A percentile compares a stretch with the other conserved stretches of the same genome.
phyloP scores from a whole-genome alignment of 1,284 basidiomycete genomes.

The Dichomitus squalens region DNA sequence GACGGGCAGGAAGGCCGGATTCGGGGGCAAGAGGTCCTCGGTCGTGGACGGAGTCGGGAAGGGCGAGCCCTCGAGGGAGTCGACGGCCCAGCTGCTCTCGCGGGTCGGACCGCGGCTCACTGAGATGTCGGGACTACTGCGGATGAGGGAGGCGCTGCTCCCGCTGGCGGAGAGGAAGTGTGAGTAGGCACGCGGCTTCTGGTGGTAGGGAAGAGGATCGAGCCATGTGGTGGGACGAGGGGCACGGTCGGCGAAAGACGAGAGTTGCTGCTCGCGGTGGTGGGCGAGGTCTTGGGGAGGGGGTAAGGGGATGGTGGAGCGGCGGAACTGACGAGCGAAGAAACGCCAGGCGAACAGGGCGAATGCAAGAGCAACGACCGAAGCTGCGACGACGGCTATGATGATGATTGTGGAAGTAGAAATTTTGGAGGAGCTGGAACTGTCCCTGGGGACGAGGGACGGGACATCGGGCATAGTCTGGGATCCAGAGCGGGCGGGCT shows the following conservation, averaged over 20 bases:
- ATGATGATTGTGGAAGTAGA: slow-evolving; percentile 48
- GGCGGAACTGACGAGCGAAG: slow-evolving; percentile 36
- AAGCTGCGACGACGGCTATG: slow-evolving; percentile 44
- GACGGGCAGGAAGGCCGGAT: slow-evolving; percentile 30
- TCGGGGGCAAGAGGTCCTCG: slow-evolving; percentile 27
- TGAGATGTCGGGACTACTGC: slow-evolving; percentile 18
- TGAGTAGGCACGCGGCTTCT: slow-evolving; percentile 14
- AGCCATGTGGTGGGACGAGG: slow-evolving; percentile 26
- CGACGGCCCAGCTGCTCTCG: slow-evolving; percentile 28
- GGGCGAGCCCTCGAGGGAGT: slow-evolving; percentile 30
- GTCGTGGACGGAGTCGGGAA: slow-evolving; percentile 26
- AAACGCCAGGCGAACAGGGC: slow-evolving; percentile 41
- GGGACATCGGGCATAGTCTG: slow-evolving; percentile 13
- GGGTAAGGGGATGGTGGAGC: slow-evolving; percentile 48
- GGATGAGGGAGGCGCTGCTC: slow-evolving; percentile 35
- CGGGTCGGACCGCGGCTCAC: slow-evolving; percentile 18
- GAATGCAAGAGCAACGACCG: slow-evolving; percentile 42
- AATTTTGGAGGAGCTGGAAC: slow-evolving; percentile 25
- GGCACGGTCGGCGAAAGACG: slow-evolving; percentile 30
- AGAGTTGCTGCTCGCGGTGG: slow-evolving; percentile 50
- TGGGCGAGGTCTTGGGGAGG: slow-evolving; percentile 63
- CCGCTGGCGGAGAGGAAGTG: slow-evolving; percentile 20
- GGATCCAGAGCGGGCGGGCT: not conserved
- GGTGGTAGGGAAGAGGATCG: slow-evolving; percentile 13
- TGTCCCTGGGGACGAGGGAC: slow-evolving; percentile 16